Conservation (phyloP, 2,329 filamentous ascomycete species). For the Coniochaeta sp. region DNA sequence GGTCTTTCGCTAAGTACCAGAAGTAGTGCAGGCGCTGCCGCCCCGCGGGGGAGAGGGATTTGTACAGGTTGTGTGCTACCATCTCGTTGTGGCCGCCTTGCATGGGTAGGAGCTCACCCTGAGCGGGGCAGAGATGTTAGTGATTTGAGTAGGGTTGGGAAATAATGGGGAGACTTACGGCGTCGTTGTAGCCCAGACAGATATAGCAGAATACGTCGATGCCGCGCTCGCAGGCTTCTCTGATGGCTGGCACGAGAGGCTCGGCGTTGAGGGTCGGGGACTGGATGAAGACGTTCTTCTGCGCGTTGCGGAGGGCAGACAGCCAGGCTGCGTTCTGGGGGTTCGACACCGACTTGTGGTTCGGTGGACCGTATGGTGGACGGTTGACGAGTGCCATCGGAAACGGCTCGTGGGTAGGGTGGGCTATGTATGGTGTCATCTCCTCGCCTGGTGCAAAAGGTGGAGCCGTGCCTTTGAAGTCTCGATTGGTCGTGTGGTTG, state of each 20-base stretch:
- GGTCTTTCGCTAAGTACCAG: conserved; percentile 71
- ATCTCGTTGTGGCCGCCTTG: conserved; percentile 74
- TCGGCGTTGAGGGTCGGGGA: conserved; percentile 70
- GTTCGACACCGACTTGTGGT: conserved; percentile 51
- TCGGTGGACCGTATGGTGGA: conserved; percentile 57
- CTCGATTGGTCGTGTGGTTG: conserved; percentile 50
- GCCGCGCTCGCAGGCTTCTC: conserved; percentile 58
- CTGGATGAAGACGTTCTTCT: conserved; percentile 64
- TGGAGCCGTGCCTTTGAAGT: conserved; percentile 44
- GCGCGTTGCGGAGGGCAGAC: conserved; percentile 59
- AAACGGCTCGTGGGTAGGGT: conserved; percentile 45
- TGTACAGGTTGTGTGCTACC: conserved; percentile 53
- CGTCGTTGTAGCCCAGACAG: conserved; percentile 73
- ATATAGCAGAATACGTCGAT: conserved; percentile 63
- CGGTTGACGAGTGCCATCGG: conserved; percentile 68
- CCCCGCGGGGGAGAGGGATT: conserved; percentile 39
- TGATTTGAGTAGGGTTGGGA: neutral
- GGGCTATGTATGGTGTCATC: conserved; percentile 61
- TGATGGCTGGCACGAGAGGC: conserved; percentile 55
- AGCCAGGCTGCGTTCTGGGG: conserved; percentile 74
- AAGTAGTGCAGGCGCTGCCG: conserved; percentile 49
- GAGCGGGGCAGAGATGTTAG: neutral
- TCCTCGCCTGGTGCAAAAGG: conserved; percentile 42
- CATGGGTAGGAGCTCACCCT: conserved; percentile 67
- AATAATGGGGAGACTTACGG: conserved; percentile 26